Percentiles rank a stretch among this genome's conserved stretches.
Evolutionary conservation across 306 rosid genomes (phyloP).

Genomic region (Quercus bicolor): DNA sequence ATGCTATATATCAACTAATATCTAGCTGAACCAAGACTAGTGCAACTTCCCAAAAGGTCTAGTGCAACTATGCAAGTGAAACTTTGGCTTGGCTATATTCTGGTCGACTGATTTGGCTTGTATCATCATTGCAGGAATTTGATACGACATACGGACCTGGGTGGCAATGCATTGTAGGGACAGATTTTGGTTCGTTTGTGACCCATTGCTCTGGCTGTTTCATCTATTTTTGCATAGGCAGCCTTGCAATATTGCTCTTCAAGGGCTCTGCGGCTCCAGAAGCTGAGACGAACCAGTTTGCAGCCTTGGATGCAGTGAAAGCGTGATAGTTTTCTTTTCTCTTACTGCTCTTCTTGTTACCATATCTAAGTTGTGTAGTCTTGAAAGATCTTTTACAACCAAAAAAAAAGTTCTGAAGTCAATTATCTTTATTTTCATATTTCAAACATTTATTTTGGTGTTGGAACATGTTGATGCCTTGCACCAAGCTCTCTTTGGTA

Average conservation of each 20-base stretch:
- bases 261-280: slow-evolving; percentile 57
- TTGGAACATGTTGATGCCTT: neutral
- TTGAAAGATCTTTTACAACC: neutral
- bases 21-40: neutral
- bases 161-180: slow-evolving; percentile 94
- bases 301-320: slow-evolving; percentile 36
- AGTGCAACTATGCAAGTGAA: neutral
- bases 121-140: slow-evolving; percentile 53
- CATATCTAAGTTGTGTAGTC: neutral
- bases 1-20: neutral
- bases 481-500: too few relatives aligned
- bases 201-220: slow-evolving; percentile 77
- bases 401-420: neutral
- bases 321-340: slow-evolving; percentile 10
- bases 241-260: slow-evolving; percentile 73
- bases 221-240: slow-evolving; percentile 70
- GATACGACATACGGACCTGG: slow-evolving; percentile 65
- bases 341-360: neutral
- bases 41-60: neutral
- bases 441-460: neutral
- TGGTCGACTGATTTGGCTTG: neutral
- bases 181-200: slow-evolving; percentile 90
- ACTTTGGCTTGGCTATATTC: neutral
- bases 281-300: slow-evolving; percentile 43
- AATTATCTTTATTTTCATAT: neutral